Evolutionary conservation across 2,329 filamentous ascomycete genomes (phyloP).

Genomic region (Colletotrichum camelliae): DNA sequence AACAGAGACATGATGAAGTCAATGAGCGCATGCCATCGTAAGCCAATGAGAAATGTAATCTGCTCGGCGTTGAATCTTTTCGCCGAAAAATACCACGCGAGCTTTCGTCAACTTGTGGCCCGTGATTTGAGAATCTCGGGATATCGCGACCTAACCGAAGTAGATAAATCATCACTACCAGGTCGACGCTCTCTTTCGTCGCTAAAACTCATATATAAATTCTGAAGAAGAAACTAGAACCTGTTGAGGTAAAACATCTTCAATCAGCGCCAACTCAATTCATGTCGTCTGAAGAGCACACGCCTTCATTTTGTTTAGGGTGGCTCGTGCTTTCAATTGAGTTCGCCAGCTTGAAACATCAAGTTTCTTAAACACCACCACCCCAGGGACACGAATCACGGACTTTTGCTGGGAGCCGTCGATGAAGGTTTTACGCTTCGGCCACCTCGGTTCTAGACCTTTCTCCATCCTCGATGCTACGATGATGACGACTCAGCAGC

Average conservation of each 20-base stretch:
- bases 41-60: not conserved
- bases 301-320: not conserved
- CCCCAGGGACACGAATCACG: not conserved
- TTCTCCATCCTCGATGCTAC: not conserved
- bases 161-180: not conserved
- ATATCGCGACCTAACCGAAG: not conserved
- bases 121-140: not conserved
- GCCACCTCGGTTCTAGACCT: not conserved
- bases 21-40: not conserved
- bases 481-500: not conserved
- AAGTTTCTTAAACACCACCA: not conserved
- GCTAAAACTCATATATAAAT: rapidly evolving
- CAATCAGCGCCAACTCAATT: not conserved
- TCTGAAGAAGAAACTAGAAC: not conserved
- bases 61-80: not conserved
- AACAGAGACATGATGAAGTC: conserved; percentile 24
- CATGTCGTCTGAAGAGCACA: not conserved
- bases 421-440: not conserved
- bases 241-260: not conserved
- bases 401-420: not conserved
- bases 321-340: not conserved
- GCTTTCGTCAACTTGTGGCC: not conserved
- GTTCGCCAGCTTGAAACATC: not conserved
- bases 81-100: not conserved
- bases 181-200: not conserved